These are phyloP conservation scores for Brettanomyces naardenensis DNA, from an alignment of 805 yeast species.

Conservation along the genomic window DNA sequence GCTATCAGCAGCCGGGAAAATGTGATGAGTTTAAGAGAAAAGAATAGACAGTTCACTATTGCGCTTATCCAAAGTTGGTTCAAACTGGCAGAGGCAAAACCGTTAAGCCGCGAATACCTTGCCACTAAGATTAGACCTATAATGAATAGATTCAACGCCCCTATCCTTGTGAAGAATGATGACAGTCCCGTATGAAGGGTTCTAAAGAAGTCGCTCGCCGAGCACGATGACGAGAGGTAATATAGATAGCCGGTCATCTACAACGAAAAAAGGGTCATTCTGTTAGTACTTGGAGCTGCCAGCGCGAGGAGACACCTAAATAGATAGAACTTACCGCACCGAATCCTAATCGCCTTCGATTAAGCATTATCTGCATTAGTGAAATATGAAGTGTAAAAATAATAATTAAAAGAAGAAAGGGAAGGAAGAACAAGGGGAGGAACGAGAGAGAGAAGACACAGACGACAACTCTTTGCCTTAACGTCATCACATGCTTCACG, in stretches of 20 bases:
- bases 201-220: background rate
- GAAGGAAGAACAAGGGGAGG: no score
- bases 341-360: constrained; percentile 8
- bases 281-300: no score
- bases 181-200: constrained; percentile 1
- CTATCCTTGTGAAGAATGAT: constrained; percentile 2
- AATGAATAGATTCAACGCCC: constrained; percentile 1
- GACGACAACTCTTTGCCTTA: no score
- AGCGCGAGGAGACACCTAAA: no score
- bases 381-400: no score
- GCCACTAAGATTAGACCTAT: constrained; percentile 1
- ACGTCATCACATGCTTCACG: no score
- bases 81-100: constrained; percentile 4
- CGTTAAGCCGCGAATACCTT: constrained; percentile 3
- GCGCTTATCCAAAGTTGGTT: constrained; percentile 9
- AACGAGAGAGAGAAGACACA: no score
- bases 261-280: no score
- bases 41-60: constrained; percentile 9
- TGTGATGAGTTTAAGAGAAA: constrained; percentile 11
- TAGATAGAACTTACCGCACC: no score
- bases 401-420: no score
- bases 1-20: constrained; percentile 10
- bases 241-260: constrained; percentile 12
- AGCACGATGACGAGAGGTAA: constrained; percentile 6
- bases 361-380: constrained; percentile 1